Percentiles rank a stretch among this genome's conserved stretches.
Evolutionary conservation across 441 rosid species (phyloP).

Genomic region (Populus hybrid): DNA sequence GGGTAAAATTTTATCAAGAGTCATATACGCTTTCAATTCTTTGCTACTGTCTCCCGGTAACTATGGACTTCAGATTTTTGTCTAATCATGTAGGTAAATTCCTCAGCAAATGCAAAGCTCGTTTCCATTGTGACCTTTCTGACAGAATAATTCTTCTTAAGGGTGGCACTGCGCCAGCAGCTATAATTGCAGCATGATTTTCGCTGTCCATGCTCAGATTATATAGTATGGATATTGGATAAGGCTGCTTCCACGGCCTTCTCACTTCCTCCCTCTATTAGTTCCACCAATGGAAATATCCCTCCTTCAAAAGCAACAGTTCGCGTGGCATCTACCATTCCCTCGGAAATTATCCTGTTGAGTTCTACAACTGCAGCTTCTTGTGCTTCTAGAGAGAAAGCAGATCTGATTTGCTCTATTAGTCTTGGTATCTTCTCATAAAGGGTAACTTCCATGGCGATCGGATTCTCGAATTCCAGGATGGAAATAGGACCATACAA

Average conservation of each 20-base stretch:
- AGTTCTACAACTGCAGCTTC: conserved; percentile 80
- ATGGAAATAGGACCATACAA: conserved; percentile 29
- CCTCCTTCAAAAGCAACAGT: conserved; percentile 55
- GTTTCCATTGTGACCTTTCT: conserved; percentile 64
- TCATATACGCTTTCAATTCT: neutral
- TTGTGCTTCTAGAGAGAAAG: conserved; percentile 46
- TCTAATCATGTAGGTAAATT: conserved; percentile 39
- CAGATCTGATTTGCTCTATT: conserved; percentile 51
- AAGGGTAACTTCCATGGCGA: conserved; percentile 64
- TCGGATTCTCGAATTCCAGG: conserved; percentile 38
- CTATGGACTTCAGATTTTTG: neutral
- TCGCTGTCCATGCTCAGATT: conserved; percentile 78
- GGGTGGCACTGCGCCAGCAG: conserved; percentile 72
- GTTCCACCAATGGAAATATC: conserved; percentile 59
- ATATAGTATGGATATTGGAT: conserved; percentile 58
- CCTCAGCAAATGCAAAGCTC: conserved; percentile 66
- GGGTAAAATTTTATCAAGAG: neutral
- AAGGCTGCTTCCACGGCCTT: conserved; percentile 60
- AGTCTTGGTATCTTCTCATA: conserved; percentile 78
- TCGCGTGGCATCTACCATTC: conserved; percentile 49
- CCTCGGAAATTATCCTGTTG: conserved; percentile 63
- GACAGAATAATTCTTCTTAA: conserved; percentile 64
- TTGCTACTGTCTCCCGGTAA: neutral
- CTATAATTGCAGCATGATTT: conserved; percentile 63
- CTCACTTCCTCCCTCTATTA: conserved; percentile 58